Conservation (phyloP, 495 filamentous ascomycete genomes). For the Neurospora hispaniola region DNA sequence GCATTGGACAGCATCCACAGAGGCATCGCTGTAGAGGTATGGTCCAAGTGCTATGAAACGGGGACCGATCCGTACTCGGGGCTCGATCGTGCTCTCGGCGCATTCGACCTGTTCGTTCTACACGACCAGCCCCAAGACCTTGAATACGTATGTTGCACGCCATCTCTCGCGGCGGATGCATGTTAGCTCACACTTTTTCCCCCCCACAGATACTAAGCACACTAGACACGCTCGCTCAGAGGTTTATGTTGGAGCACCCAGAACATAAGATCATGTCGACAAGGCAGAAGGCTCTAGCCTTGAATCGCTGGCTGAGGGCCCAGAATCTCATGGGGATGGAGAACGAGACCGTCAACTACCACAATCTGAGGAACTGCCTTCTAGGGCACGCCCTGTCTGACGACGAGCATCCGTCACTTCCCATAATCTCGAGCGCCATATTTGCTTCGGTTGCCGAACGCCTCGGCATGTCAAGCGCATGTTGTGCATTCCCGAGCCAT, state of each 20-base stretch:
- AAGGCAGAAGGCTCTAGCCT: conserved; percentile 53
- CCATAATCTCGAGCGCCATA: conserved; percentile 61
- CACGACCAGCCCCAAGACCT: conserved; percentile 59
- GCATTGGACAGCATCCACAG: conserved; percentile 74
- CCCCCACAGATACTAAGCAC: conserved; percentile 40
- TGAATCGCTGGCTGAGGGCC: conserved; percentile 54
- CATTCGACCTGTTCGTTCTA: conserved; percentile 81
- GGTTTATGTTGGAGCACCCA: conserved; percentile 40
- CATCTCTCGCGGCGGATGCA: background rate
- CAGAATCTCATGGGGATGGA: conserved; percentile 61
- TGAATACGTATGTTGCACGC: conserved; percentile 47
- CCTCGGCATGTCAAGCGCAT: conserved; percentile 58
- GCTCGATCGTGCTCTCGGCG: conserved; percentile 65
- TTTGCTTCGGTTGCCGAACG: conserved; percentile 36
- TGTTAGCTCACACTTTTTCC: background rate
- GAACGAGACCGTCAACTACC: conserved; percentile 49
- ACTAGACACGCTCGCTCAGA: conserved; percentile 52
- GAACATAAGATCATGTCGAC: conserved; percentile 41
- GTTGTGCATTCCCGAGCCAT: conserved; percentile 69
- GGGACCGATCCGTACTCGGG: conserved; percentile 13
- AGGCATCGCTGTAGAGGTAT: conserved; percentile 63
- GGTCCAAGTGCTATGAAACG: conserved; percentile 42
- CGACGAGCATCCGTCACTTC: conserved; percentile 57
- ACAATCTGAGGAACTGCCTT: conserved; percentile 73
- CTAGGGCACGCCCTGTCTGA: conserved; percentile 69